Base-by-base conservation (phyloP, 2,329 filamentous ascomycete genomes). In the Botryotinia narcissicola region DNA sequence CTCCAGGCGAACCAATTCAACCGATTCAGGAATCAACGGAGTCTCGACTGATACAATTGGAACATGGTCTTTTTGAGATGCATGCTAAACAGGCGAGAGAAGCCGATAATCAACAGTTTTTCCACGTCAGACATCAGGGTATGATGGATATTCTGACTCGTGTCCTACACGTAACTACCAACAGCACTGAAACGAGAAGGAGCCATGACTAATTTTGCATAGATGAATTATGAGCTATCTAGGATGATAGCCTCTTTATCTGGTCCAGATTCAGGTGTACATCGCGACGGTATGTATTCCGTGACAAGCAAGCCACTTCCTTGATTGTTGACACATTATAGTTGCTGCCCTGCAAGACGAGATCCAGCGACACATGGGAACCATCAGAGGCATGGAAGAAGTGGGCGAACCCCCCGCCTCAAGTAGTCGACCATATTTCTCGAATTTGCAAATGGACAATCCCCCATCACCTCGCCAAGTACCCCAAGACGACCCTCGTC, bases 381-480 rank as follows among this genome's bases (percentile, higher is more conserved):
- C 86, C 73, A 83, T 90, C 64, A 84, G 88, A 72, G 81, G 85
- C 25, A 82, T 89, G 46, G 89, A 91, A 62, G 89, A 92, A 77
- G 87, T 90, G 51, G 90, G 91, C 74, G 94, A 97, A 74, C 86
- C 86, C 74, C 84, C 89, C 66, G 87, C 90, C 79, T 87, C 88
- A 46, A 88, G 87, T 75, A 89, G 90, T 74, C 90, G 89, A 75
- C 87, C 88, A 66, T 93, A 90, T 82, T 91, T 93, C 77, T 84
- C 88, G 61, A 88, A 86, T 77, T 83, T 86, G 72, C 82, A 84
- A 8, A 79, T 93, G 37, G 93, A 95, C 75, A 91, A 93, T 75
- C 88, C 91, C 1, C 94, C 95, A 18, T 98, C 95, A 59, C 95
- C 95, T 32, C 90, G 94, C 75, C 95, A 97, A 83, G 84, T 95